These are phyloP conservation scores for Sesbania bispinosa DNA, from an alignment of 306 rosid species.

Conservation along the genomic window DNA sequence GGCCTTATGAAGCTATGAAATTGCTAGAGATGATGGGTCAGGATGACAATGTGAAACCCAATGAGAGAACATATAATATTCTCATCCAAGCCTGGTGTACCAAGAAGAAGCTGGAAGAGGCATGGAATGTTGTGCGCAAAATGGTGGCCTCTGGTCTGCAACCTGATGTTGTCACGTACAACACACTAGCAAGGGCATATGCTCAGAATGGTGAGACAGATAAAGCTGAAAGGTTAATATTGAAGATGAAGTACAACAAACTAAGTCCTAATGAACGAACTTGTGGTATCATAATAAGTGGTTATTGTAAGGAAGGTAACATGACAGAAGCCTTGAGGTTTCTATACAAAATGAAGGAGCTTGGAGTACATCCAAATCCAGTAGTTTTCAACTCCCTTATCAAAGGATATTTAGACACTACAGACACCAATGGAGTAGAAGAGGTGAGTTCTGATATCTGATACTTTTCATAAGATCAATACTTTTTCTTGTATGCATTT, in stretches of 20 bases:
- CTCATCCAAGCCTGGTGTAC: conserved; percentile 87
- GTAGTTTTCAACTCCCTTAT: conserved; percentile 82
- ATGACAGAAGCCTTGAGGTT: conserved; percentile 81
- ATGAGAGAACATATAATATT: conserved; percentile 82
- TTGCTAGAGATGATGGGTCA: conserved; percentile 69
- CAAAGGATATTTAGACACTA: conserved; percentile 77
- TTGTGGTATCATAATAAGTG: conserved; percentile 75
- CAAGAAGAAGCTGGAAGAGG: conserved; percentile 57
- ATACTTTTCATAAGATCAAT: background rate
- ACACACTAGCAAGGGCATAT: conserved; percentile 84
- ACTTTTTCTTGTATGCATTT: background rate
- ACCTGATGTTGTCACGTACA: conserved; percentile 87
- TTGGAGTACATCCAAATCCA: conserved; percentile 72
- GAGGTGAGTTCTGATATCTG: conserved; percentile 46
- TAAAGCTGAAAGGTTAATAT: conserved; percentile 64
- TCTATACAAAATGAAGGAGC: conserved; percentile 73
- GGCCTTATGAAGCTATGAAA: conserved; percentile 67
- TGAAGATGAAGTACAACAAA: conserved; percentile 62
- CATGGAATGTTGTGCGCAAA: conserved; percentile 64
- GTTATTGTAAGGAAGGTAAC: conserved; percentile 86
- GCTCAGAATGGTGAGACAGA: conserved; percentile 75
- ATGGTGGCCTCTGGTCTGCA: conserved; percentile 75
- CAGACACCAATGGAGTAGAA: conserved; percentile 71
- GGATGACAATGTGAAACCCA: conserved; percentile 59
- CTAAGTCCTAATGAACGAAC: conserved; percentile 81